Base-by-base conservation (phyloP, 805 yeast species). In the Saturnispora sanitii region DNA sequence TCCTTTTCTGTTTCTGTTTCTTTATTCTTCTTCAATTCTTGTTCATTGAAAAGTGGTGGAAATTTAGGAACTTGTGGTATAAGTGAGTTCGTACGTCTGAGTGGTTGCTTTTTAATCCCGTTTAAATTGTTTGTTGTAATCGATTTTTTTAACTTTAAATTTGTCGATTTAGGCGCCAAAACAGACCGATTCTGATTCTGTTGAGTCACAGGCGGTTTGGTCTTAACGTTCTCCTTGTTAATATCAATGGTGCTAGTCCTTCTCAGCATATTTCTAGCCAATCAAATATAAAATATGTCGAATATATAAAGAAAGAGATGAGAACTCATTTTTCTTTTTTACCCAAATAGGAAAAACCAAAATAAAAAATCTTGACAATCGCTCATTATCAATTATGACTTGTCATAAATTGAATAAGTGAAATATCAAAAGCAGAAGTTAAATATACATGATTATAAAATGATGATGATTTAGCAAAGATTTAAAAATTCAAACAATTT, bases 191-290 rank as follows among this genome's bases (percentile, higher is more conserved):
- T 25, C 11, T 12, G 3, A 17, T 15, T 15, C 20, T 15, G 18
- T n/a, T 11, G 13, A 9, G 27, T n/a, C 7, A 20, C 18, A 15
- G 15, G n/a, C 5, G 21, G 12, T 17, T 35, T 26, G 16, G n/a
- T 18, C n/a, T 35, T 26, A 18, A 35, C 31, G 18, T 35, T 35
- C 23, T 35, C 38, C 23, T 35, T 25, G 31, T 35, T 25, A 4
- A 21, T 25, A 18, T 35, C 38, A 12, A 35, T 35, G 15, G 21
- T 16, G 21, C 6, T 8, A 7, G 15, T n/a, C 15, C 38, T 23
- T 25, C 29, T 35, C 31, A 35, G 13, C 31, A 35, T 34, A 13
- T 22, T 16, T 25, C 15, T 35, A 35, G 38, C 38, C 18, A 35
- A 15, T 34, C n/a, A 15, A 2, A 33, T 12, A 13, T 9, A 21